These are phyloP conservation scores for Tripidium arundinaceum DNA, from an alignment of 202 grass and related monocot genomes.

Conservation along the genomic window DNA sequence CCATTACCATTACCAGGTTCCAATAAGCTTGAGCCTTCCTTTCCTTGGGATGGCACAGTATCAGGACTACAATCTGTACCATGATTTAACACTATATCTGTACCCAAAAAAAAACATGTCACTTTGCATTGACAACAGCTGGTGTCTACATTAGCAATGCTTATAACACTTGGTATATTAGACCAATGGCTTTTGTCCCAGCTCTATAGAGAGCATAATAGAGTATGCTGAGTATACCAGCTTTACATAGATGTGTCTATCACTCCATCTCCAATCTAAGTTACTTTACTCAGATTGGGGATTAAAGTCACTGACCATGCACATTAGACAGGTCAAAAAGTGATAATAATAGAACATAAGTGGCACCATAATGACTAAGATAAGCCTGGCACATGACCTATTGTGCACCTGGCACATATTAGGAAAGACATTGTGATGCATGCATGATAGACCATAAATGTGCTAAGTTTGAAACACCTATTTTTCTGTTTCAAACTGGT, in stretches of 20 bases:
- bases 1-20: slow-evolving; percentile 34
- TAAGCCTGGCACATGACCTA: not conserved
- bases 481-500: not conserved
- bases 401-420: not conserved
- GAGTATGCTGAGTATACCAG: not conserved
- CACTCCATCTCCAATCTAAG: not conserved
- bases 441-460: not conserved
- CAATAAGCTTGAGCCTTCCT: slow-evolving; percentile 8
- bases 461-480: not conserved
- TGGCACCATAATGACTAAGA: not conserved
- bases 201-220: not conserved
- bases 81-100: slow-evolving; percentile 30
- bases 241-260: not conserved
- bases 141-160: not conserved
- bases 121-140: slow-evolving; percentile 16
- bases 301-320: not conserved
- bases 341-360: not conserved
- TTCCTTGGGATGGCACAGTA: slow-evolving; percentile 11
- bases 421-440: not conserved
- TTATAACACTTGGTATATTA: not conserved
- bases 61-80: not conserved
- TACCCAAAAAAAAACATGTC: slow-evolving; percentile 30
- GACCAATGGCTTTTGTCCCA: not conserved
- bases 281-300: not conserved
- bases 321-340: not conserved